Percentiles rank a stretch among this genome's conserved stretches.
Evolutionary conservation across 2,329 filamentous ascomycete genomes (phyloP).

Genomic region (Didymella lethalis): DNA sequence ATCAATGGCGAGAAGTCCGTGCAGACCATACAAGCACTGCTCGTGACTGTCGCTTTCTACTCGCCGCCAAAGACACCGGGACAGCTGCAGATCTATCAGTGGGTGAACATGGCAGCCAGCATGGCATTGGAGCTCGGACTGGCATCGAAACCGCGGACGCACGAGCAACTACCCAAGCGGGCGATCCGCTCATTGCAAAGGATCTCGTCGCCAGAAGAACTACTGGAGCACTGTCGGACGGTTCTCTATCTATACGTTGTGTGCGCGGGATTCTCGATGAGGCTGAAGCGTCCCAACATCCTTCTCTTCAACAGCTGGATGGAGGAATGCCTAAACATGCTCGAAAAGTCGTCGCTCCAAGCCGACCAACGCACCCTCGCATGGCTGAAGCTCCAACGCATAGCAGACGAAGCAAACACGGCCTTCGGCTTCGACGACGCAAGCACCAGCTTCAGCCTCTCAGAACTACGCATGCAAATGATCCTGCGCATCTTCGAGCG

Average conservation of each 20-base stretch:
- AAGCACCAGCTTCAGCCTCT: conserved; percentile 49
- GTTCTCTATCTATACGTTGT: conserved; percentile 44
- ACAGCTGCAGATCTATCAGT: conserved; percentile 47
- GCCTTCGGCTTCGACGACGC: conserved; percentile 51
- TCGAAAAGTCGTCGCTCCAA: conserved; percentile 43
- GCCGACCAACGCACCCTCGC: conserved; percentile 43
- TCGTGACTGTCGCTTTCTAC: conserved; percentile 46
- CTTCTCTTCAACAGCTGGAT: conserved; percentile 49
- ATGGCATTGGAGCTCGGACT: conserved; percentile 50
- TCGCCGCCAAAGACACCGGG: conserved; percentile 45
- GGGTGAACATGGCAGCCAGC: conserved; percentile 46
- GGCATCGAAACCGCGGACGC: conserved; percentile 48
- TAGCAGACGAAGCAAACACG: conserved; percentile 48
- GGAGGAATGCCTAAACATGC: conserved; percentile 44
- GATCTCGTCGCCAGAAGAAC: conserved; percentile 46
- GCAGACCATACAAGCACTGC: conserved; percentile 47
- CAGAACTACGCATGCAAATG: conserved; percentile 47
- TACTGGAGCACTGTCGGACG: conserved; percentile 48
- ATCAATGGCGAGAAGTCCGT: conserved; percentile 50
- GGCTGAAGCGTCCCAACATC: conserved; percentile 46
- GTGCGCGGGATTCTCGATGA: conserved; percentile 46
- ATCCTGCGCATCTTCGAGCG: conserved; percentile 48
- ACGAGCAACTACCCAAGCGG: conserved; percentile 48
- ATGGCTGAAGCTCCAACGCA: conserved; percentile 46
- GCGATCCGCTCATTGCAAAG: conserved; percentile 43